phyloP scores from a whole-genome alignment of 2,329 filamentous ascomycete genomes.

The Aspergillus aculeatinus region DNA sequence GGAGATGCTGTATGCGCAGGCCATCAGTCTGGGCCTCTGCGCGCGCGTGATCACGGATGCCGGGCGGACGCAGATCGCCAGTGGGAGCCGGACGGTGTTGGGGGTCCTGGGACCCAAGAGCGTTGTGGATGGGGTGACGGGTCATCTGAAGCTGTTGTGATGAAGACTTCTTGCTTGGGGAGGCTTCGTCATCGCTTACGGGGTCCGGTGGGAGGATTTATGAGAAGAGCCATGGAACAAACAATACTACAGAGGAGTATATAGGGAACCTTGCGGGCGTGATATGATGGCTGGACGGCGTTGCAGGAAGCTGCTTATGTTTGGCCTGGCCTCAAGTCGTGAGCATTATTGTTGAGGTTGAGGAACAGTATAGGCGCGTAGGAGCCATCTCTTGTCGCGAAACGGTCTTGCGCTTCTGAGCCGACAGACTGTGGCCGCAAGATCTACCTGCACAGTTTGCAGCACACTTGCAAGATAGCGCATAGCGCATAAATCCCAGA shows the following conservation, averaged over 20 bases:
- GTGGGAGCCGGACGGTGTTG: constrained; percentile 87
- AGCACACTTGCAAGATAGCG: neutral
- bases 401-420: neutral
- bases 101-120: constrained; percentile 82
- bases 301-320: too few relatives aligned
- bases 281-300: too few relatives aligned
- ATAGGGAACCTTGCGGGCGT: too few relatives aligned
- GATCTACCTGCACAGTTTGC: neutral
- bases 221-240: neutral
- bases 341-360: too few relatives aligned
- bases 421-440: neutral
- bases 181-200: neutral
- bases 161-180: neutral
- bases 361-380: too few relatives aligned
- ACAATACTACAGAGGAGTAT: neutral
- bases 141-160: constrained; percentile 78
- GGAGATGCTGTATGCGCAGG: constrained; percentile 74
- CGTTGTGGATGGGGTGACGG: constrained; percentile 81
- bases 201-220: neutral
- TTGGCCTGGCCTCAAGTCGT: too few relatives aligned
- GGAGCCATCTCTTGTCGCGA: neutral
- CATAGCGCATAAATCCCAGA: neutral
- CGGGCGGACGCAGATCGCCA: constrained; percentile 94
- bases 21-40: constrained; percentile 78
- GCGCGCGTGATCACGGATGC: constrained; percentile 91